A percentile compares a stretch with the other conserved stretches of the same genome.
These are phyloP conservation scores for Cutaneotrichosporon sp. DNA, from an alignment of 1,284 basidiomycete species.

Conservation along the genomic window DNA sequence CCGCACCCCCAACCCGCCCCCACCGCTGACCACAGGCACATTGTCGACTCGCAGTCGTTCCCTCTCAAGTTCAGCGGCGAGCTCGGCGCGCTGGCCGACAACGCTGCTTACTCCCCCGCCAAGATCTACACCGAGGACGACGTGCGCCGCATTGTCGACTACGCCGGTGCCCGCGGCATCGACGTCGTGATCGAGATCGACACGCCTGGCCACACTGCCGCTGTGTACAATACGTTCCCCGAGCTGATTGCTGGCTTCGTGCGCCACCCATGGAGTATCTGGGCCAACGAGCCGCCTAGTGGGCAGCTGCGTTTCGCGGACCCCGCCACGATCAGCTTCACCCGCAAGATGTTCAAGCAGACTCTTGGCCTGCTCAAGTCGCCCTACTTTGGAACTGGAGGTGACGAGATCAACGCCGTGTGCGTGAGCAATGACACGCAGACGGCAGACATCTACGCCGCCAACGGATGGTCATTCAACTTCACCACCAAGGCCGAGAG, in stretches of 20 bases:
- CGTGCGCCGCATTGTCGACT: constrained; percentile 64
- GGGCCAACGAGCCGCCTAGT: constrained; percentile 65
- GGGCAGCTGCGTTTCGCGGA: constrained; percentile 74
- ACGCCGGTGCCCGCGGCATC: constrained; percentile 75
- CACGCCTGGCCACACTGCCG: constrained; percentile 67
- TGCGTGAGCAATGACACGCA: constrained; percentile 66
- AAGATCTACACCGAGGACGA: constrained; percentile 61
- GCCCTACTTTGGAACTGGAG: constrained; percentile 71
- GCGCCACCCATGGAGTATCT: constrained; percentile 58
- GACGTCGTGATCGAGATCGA: constrained; percentile 75
- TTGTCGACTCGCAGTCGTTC: constrained; percentile 8
- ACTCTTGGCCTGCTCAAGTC: constrained; percentile 39
- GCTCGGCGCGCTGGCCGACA: constrained; percentile 63
- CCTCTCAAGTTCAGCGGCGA: constrained; percentile 33
- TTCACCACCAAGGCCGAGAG: constrained; percentile 54
- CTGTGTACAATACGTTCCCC: constrained; percentile 65
- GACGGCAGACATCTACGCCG: constrained; percentile 55
- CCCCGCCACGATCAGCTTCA: constrained; percentile 55
- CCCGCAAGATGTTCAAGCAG: constrained; percentile 55
- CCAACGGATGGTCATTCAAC: constrained; percentile 28
- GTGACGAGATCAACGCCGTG: constrained; percentile 72
- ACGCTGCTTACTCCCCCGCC: constrained; percentile 57
- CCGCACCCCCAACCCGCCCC: too few species aligned
- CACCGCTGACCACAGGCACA: neutral
- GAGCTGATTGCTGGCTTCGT: constrained; percentile 60